Evolutionary conservation across 495 filamentous ascomycete genomes (phyloP).

Genomic region (Neurospora discreta): DNA sequence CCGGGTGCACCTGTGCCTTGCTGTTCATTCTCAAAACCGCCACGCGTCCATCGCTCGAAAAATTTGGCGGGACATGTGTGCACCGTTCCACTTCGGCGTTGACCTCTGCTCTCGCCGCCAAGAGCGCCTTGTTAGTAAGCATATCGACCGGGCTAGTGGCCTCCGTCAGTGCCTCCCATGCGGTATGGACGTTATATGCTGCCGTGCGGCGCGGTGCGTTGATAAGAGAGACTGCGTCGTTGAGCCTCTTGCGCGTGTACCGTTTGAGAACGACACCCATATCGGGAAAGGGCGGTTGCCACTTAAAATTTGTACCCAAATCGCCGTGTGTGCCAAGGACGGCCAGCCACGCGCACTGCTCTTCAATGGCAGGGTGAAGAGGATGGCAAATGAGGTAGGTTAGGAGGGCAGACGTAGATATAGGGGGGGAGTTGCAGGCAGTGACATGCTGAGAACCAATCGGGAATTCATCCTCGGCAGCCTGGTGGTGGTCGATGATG

Average conservation of each 20-base stretch:
- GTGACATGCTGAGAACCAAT: constrained; percentile 35
- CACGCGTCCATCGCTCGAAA: constrained; percentile 43
- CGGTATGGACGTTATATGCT: constrained; percentile 39
- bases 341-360: constrained; percentile 41
- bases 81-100: constrained; percentile 43
- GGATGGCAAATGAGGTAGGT: constrained; percentile 45
- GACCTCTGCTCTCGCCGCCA: constrained; percentile 38
- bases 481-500: constrained; percentile 49
- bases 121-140: constrained; percentile 30
- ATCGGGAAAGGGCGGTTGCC: constrained; percentile 47
- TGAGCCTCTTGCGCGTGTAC: constrained; percentile 45
- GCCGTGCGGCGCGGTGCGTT: constrained; percentile 48
- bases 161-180: constrained; percentile 41
- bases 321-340: constrained; percentile 51
- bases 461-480: constrained; percentile 40
- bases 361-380: constrained; percentile 33
- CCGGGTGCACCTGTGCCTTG: constrained; percentile 44
- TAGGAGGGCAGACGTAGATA: constrained; percentile 45
- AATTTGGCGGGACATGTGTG: constrained; percentile 44
- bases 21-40: constrained; percentile 45
- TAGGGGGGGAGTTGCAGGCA: constrained; percentile 44
- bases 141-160: constrained; percentile 31
- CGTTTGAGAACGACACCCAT: constrained; percentile 43
- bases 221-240: constrained; percentile 42
- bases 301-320: constrained; percentile 45